A percentile compares a stretch with the other conserved stretches of the same genome.
phyloP scores from a whole-genome alignment of 768 basidiomycete genomes.

The Lentinula aciculospora region DNA sequence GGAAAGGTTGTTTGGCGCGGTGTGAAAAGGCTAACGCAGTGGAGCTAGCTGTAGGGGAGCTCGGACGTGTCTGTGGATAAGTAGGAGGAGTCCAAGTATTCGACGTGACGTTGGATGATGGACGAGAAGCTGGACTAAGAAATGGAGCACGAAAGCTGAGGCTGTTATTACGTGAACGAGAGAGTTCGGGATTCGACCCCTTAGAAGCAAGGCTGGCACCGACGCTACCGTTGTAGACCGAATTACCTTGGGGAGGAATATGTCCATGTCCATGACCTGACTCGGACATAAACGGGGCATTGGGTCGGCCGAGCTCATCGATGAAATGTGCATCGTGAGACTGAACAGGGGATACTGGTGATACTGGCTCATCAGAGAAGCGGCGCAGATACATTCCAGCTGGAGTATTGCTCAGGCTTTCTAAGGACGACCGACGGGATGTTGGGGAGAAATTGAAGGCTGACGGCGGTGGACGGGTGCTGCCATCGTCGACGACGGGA shows the following conservation, averaged over 20 bases:
- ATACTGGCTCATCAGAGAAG: neutral
- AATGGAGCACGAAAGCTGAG: slow-evolving; percentile 63
- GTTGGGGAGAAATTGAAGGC: slow-evolving; percentile 27
- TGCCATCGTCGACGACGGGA: neutral
- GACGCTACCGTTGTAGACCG: neutral
- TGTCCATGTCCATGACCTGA: neutral
- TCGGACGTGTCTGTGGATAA: slow-evolving; percentile 19
- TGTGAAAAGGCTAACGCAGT: slow-evolving; percentile 18
- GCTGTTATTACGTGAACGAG: slow-evolving; percentile 34
- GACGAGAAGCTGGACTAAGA: slow-evolving; percentile 66
- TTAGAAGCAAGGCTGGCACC: neutral
- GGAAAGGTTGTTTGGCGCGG: slow-evolving; percentile 30
- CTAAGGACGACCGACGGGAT: slow-evolving; percentile 1
- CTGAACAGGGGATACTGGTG: neutral
- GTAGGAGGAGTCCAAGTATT: slow-evolving; percentile 58
- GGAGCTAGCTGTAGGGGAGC: neutral
- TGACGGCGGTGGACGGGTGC: slow-evolving; percentile 30
- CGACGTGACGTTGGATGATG: slow-evolving; percentile 28
- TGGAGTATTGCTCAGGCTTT: neutral
- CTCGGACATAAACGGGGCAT: slow-evolving; percentile 5
- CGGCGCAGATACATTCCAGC: neutral
- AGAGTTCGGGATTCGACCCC: neutral
- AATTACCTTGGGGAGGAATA: neutral
- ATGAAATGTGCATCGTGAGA: neutral
- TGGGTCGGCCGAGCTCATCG: neutral